Evolutionary conservation across 208 protist genomes (phyloP), one percentile per base, ranked within the genome.

Genomic region (Strigomonas galati): DNA sequence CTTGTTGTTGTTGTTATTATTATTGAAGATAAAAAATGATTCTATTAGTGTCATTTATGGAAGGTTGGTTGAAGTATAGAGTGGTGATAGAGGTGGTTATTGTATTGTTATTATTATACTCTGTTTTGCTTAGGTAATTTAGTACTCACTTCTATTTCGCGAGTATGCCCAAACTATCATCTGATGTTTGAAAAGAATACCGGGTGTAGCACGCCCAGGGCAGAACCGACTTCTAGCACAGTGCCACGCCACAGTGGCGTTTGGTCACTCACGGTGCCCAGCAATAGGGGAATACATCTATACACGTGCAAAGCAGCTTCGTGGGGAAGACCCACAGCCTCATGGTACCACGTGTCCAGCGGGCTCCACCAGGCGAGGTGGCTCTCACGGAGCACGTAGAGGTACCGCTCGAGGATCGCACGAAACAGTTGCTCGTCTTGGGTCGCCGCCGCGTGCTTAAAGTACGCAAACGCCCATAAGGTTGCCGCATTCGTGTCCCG

Each of bases 181-280:
- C n/a, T n/a, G n/a, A n/a, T n/a, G n/a, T n/a, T n/a, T n/a, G n/a
- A n/a, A n/a, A n/a, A n/a, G 35, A 93, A 61, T 28, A 84, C 67
- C 0, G 87, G 87, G 44, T 91, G 87, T 31, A 91, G 66, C 43
- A 93, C 87, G 19, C 69, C 76, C 4, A 93, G 71, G 37, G 69
- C 54, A 4, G 40, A 51, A 19, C 71, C 71, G 3, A 81, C 74
- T 4, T 84, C 71, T 48, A 93, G 64, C n/a, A 91, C 76, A 44
- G 78, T 65, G 30, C 67, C 52, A 27, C 88, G 84, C 70, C 84
- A 91, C 31, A 62, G 59, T 17, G 51, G 21, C 5, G 81, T 84
- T 10, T 62, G 48, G 10, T 72, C 65, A 2, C 63, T 55, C 4
- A 27, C 26, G 0, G 70, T 17, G 0, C 80, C 79, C 27, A 94